Base-by-base conservation (phyloP, 306 rosid species). In the Cucurbita moschata region DNA sequence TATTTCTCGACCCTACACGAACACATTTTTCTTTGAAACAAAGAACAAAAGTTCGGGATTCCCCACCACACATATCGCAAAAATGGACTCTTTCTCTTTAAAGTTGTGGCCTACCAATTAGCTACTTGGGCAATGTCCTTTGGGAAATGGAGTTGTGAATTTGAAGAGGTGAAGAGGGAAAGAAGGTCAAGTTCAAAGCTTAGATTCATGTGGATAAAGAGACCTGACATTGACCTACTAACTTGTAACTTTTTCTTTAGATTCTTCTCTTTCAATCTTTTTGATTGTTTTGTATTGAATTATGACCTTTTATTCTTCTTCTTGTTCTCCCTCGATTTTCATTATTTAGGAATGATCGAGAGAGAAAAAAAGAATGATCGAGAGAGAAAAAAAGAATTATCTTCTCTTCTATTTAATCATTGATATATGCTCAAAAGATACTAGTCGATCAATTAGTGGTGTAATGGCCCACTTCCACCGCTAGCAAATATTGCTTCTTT, bases 41-140 rank as follows among this genome's bases (percentile, higher is more conserved):
- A 30, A 30, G 35, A 30, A 30, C 35, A 30, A 30, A 30, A 30
- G 35, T 30, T 30, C 4, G 35, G 4, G 35, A 30, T 30, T 30
- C 72, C 72, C 40, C 72, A 66, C 72, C 54, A 66, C 53, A 66
- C 37, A 66, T 65, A 66, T 43, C 44, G 35, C 54, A 66, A 42
- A 42, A 59, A 11, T 19, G 44, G 30, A 0, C 43, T 65, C 15
- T 42, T 1, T 42, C 14, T 19, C 4, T 44, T 66, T n/a, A 18
- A 66, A 19, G 1, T 42, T 42, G 50, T 66, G 72, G 72, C 8
- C 72, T 46, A 18, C 35, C 40, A n/a, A 66, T 38, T 61, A 11
- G 53, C 39, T 19, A 42, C 37, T 66, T 66, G 53, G 53, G 11
- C n/a, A 44, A 66, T 5, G 38, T 61, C 38, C 7, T 19, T 19